Base-by-base conservation (phyloP, 179 eudicot species). In the Carnegiea gigantea region DNA sequence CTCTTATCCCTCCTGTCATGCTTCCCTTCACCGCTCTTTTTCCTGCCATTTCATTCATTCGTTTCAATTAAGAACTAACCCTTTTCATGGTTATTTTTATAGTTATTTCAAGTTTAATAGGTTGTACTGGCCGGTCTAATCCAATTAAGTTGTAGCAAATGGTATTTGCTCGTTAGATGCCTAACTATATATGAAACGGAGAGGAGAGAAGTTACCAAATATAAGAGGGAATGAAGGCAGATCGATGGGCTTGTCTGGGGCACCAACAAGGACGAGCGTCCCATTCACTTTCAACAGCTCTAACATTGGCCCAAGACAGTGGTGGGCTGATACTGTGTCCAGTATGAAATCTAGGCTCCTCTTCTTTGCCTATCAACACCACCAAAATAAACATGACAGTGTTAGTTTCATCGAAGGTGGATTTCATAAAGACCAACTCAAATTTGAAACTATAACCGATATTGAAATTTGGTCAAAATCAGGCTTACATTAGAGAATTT, bases 161-260 rank as follows among this genome's bases (percentile, higher is more conserved):
- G 53, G 11, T 11, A 33, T 33, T 1, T 2, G 36, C 36, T 13
- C 6, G 44, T 48, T 48, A 9, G 0, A 48, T 9, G 13, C 13
- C 51, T 48, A 48, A 13, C 51, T 10, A 48, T n/a, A n/a, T n/a
- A n/a, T 48, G 12, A 9, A 48, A 48, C 10, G 53, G 9, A 48
- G 15, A 57, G 1, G 33, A 48, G 26, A 15, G 28, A 79, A 38
- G 1, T 2, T 65, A 91, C 99, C 99, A 43, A 95, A 93, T 23
- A 95, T 93, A 81, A 95, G 72, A 30, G 98, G 95, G 78, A 92
- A 92, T 2, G 94, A 75, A 28, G 98, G 98, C 67, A 95, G 81
- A 79, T 80, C 94, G 28, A 95, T 82, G 77, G 99, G 99, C 95
- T 90, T 91, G 77, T 92, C 99, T 0, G 99, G 98, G 14, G 95